These are phyloP conservation scores for Secale cereale DNA, from an alignment of 176 grass and related monocot species.

Conservation along the genomic window DNA sequence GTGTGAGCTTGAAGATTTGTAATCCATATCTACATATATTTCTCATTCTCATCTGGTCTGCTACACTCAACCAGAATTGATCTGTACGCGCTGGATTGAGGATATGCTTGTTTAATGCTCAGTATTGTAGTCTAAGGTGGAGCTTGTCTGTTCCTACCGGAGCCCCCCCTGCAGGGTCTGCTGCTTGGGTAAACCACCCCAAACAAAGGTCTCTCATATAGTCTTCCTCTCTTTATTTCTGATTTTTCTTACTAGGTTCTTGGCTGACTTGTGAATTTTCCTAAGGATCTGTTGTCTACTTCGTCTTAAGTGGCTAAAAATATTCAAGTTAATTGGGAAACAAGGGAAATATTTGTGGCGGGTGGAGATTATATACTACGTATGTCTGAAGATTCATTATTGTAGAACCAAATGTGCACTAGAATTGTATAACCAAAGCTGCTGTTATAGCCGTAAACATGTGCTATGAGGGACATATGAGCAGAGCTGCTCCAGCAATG, in stretches of 20 bases:
- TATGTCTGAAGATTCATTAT: neutral
- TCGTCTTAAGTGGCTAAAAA: neutral
- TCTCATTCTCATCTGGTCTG: neutral
- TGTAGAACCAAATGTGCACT: neutral
- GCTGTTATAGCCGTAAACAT: neutral
- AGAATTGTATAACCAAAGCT: neutral
- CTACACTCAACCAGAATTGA: neutral
- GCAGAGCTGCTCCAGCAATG: neutral
- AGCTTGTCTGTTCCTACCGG: neutral
- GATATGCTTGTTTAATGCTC: neutral
- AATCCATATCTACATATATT: neutral
- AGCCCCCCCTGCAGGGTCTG: neutral
- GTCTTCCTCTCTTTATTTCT: neutral
- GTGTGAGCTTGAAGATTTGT: neutral
- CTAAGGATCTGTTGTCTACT: neutral
- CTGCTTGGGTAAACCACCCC: neutral
- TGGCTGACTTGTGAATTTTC: neutral
- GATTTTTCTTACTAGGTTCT: constrained; percentile 3
- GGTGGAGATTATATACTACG: neutral
- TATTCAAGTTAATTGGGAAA: neutral
- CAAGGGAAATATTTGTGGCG: neutral
- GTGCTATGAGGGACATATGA: too few species aligned
- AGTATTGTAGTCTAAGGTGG: neutral
- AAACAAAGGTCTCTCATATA: neutral
- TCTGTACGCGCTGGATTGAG: neutral